Evolutionary conservation across 2,329 filamentous ascomycete species (phyloP), one percentile per base, ranked within the genome.

Genomic region (Mycosphaerella sp.): DNA sequence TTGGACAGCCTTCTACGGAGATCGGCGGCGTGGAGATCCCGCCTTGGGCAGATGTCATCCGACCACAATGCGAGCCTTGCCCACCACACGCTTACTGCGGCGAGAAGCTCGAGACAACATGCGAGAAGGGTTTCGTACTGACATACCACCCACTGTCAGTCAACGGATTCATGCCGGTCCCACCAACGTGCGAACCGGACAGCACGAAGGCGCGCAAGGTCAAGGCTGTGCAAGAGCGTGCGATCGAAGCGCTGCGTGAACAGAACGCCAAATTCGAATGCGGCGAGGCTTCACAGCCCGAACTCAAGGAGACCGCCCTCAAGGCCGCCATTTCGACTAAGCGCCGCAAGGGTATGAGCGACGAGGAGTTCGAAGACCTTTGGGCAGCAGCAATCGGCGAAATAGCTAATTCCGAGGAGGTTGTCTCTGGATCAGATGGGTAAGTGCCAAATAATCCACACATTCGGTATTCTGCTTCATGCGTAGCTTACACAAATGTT

Each of bases 171-270:
- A 65, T 97, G 4, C 93, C 93, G 6, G 73, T 98, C 7, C 83
- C 90, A 5, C 91, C 94, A 1, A 90, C 88, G 4, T 98, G 93
- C 69, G 91, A 96, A 70, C 87, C 93, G 0, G 94, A 98, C 68
- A 89, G 89, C 54, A 89, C 94, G 64, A 96, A 95, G 69, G 88
- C 86, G 6, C 82, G 88, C 35, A 85, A 87, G 14, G 86, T 97
- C 43, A 88, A 91, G 63, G 81, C 85, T 16, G 89, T 98, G 13
- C 89, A 90, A 6, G 85, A 97, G 66, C 86, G 85, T 67, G 89
- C 87, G 1, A 79, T 97, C 3, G 89, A 95, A 62, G 85, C 90
- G 62, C 78, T 98, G 43, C 81, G 93, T 48, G 82, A 95, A 59
- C 83, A 87, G 36, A 83, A 88, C 53, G 93, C 93, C 49, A 85